Evolutionary conservation across 2,329 filamentous ascomycete species (phyloP), one percentile per base, ranked within the genome.

Genomic region (Penicillium concentricum): DNA sequence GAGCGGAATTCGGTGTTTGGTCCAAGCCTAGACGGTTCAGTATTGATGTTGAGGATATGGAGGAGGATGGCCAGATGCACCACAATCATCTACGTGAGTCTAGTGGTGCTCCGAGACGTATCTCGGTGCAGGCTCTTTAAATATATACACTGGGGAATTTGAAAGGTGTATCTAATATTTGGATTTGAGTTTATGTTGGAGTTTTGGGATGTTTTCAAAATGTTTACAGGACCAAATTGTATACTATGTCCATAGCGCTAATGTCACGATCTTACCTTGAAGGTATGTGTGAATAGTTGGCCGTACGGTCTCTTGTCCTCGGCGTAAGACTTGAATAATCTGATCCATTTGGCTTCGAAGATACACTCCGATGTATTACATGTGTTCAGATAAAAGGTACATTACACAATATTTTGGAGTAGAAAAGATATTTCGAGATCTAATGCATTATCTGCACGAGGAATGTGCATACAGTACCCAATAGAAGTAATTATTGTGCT

Each of bases 21-120:
- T 66, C 70, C 34, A 67, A 63, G 34, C 70, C 70, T 6, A 60
- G 70, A 34, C 66, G 70, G 20, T 72, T 72, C 35, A 72, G 69
- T 43, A 58, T 72, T 51, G 70, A 72, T 53, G 63, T 72, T 32
- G 67, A 69, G 20, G 70, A 72, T 47, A 30, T 66, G 47, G 64
- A 67, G 50, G 63, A 66, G n/a, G 58, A 67, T 28, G 55, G 61
- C 4, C 61, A 61, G 46, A 51, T 53, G 45, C 70, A 72, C 56
- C 62, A 63, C 16, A 72, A 72, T 44, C 68, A 71, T 56, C 48
- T 72, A 35, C 64, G 70, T 0, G 64, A 67, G 57, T 64, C 63
- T 22, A 72, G 70, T 44, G 67, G 68, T 12, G 66, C 63, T 8
- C 56, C 57, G 24, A 56, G 64, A 43, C 61, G 64, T 12, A 63